Conservation (phyloP, 768 basidiomycete genomes). For the Tricholoma saponaceum region DNA sequence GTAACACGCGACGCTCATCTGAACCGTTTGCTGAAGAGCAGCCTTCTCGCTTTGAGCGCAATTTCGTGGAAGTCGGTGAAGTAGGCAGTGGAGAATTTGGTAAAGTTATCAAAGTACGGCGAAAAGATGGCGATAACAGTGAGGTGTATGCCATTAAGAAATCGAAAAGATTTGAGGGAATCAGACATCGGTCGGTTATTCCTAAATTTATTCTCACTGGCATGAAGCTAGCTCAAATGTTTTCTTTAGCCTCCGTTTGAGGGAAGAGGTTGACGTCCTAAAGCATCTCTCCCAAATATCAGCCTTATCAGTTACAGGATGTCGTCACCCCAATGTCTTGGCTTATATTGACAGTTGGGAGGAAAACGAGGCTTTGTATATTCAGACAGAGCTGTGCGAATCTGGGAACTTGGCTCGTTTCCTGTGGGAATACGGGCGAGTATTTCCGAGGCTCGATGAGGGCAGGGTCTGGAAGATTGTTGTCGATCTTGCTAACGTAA, state of each 20-base stretch:
- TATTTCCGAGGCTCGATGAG: slow-evolving; percentile 84
- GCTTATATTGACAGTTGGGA: slow-evolving; percentile 96
- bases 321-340: slow-evolving; percentile 76
- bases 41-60: slow-evolving; percentile 69
- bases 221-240: slow-evolving; percentile 19
- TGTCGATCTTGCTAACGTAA: slow-evolving; percentile 83
- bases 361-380: slow-evolving; percentile 80
- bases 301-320: slow-evolving; percentile 34
- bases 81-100: slow-evolving; percentile 94
- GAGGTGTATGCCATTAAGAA: slow-evolving; percentile 87
- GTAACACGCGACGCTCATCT: slow-evolving; percentile 27
- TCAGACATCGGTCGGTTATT: slow-evolving; percentile 74
- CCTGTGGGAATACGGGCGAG: slow-evolving; percentile 86
- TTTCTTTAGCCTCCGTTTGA: slow-evolving; percentile 64
- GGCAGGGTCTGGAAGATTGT: slow-evolving; percentile 95
- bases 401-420: slow-evolving; percentile 90
- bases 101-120: slow-evolving; percentile 79
- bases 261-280: slow-evolving; percentile 93
- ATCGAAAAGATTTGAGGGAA: slow-evolving; percentile 89
- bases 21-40: slow-evolving; percentile 45
- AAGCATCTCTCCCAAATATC: slow-evolving; percentile 55
- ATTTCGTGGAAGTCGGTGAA: slow-evolving; percentile 76
- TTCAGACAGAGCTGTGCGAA: slow-evolving; percentile 93
- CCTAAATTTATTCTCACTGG: slow-evolving; percentile 21
- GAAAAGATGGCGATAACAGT: slow-evolving; percentile 51